These are phyloP conservation scores for Yamadazyma kanchanaburiensis DNA, from an alignment of 1,139 yeast genomes.

Conservation along the genomic window DNA sequence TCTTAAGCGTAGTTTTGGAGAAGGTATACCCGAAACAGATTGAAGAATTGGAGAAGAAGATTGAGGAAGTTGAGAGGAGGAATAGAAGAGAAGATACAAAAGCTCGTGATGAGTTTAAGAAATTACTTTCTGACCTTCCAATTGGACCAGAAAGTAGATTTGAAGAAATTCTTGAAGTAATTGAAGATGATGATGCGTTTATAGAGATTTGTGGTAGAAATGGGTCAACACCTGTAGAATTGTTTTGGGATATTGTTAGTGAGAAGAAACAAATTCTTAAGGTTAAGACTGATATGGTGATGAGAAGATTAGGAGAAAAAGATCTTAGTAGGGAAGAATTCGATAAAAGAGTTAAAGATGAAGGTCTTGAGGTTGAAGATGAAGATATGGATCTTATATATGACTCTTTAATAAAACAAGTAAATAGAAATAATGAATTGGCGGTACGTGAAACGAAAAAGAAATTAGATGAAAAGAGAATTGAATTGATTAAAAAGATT, in stretches of 20 bases:
- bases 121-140: slow-evolving; percentile 37
- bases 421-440: too few relatives aligned
- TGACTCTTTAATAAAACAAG: slow-evolving; percentile 22
- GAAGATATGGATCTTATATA: slow-evolving; percentile 21
- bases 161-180: slow-evolving; percentile 47
- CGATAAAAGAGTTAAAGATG: slow-evolving; percentile 27
- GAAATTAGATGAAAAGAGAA: too few relatives aligned
- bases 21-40: slow-evolving; percentile 42
- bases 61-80: slow-evolving; percentile 30
- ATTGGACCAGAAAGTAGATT: slow-evolving; percentile 59
- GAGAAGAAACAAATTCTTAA: slow-evolving; percentile 54
- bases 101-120: slow-evolving; percentile 59
- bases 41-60: slow-evolving; percentile 29
- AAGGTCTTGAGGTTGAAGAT: slow-evolving; percentile 14
- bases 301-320: slow-evolving; percentile 44
- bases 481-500: too few relatives aligned
- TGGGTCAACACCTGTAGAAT: slow-evolving; percentile 78
- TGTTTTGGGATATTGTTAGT: slow-evolving; percentile 75
- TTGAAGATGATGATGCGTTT: slow-evolving; percentile 61
- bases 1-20: slow-evolving; percentile 50
- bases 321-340: slow-evolving; percentile 15
- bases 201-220: slow-evolving; percentile 65
- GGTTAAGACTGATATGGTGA: slow-evolving; percentile 59
- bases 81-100: slow-evolving; percentile 59
- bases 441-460: too few relatives aligned